Base-by-base conservation (phyloP, 768 basidiomycete genomes). In the Podaxis sp. region DNA sequence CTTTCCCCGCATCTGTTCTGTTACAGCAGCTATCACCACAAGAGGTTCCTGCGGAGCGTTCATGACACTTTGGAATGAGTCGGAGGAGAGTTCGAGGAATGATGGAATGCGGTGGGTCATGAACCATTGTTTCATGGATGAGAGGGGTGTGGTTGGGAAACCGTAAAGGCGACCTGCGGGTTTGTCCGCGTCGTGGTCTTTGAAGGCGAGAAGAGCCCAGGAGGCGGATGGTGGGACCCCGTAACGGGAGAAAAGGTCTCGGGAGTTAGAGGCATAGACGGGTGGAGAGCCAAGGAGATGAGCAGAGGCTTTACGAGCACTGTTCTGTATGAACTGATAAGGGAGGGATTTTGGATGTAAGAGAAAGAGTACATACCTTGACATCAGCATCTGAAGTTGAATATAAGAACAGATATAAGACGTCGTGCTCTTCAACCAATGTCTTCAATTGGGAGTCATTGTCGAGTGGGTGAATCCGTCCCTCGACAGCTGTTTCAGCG, bases 11-110 rank as follows among this genome's bases (percentile, higher is more conserved):
- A 74, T 70, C 0, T 66, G 67, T 0, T 69, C 61, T 0, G 77
- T 76, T 5, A 79, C 78, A 2, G 84, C 83, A 13, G 81, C 88
- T 53, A 98, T 81, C 5, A 95, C 88, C 1, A 98, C 91, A 11
- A 93, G 79, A 0, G 93, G 90, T 4, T 77, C 71, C 25, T 88
- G 82, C 0, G 86, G 84, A 10, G 89, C 86, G 53, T 90, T 88
- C 93, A 98, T 95, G 46, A 97, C 84, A 10, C 79, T 81, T 64
- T 91, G 87, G 79, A 94, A 97, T 2, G 88, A 87, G 54, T 87
- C 87, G 44, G 86, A 82, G 18, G 83, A 85, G 48, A 98, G 83
- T 71, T 96, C 90, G 18, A 87, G 68, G 10, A 85, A 75, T 1
- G 85, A 84, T 0, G 93, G 92, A 23, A 93, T 82, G 32, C 88